A percentile compares a stretch with the other conserved stretches of the same genome.
phyloP scores from a whole-genome alignment of 208 protist species.

The Phytomonas sp. region DNA sequence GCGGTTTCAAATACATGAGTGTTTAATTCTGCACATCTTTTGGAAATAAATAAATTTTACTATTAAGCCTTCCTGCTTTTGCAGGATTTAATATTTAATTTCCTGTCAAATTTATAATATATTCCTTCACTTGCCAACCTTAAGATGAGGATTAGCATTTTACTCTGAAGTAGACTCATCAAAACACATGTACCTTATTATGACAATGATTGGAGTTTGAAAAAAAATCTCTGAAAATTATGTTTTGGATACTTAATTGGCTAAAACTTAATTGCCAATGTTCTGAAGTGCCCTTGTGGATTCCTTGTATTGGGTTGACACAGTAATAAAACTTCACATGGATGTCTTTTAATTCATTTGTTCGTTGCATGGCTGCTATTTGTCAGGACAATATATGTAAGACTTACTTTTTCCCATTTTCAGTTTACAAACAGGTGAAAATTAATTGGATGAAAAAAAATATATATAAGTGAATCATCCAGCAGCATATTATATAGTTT shows the following conservation, averaged over 20 bases:
- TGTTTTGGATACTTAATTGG: neutral
- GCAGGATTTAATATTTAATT: neutral
- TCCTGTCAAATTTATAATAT: neutral
- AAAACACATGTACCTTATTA: neutral
- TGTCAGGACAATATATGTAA: neutral
- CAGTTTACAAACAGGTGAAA: neutral
- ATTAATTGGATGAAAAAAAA: neutral
- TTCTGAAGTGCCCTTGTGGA: neutral
- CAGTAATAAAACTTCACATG: neutral
- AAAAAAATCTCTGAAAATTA: neutral
- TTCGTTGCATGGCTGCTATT: neutral
- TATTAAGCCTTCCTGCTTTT: neutral
- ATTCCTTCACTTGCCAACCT: neutral
- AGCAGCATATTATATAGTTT: neutral
- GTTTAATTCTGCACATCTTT: neutral
- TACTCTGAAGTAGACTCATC: neutral
- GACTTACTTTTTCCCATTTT: neutral
- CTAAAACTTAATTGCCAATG: neutral
- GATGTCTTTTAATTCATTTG: neutral
- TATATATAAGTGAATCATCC: neutral
- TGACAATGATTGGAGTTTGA: neutral
- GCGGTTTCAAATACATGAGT: too few relatives aligned
- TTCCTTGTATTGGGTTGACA: neutral
- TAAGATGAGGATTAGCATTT: neutral
- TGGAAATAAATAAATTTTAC: neutral